Conservation (phyloP, 306 rosid species). For the Potentilla sterilis region DNA sequence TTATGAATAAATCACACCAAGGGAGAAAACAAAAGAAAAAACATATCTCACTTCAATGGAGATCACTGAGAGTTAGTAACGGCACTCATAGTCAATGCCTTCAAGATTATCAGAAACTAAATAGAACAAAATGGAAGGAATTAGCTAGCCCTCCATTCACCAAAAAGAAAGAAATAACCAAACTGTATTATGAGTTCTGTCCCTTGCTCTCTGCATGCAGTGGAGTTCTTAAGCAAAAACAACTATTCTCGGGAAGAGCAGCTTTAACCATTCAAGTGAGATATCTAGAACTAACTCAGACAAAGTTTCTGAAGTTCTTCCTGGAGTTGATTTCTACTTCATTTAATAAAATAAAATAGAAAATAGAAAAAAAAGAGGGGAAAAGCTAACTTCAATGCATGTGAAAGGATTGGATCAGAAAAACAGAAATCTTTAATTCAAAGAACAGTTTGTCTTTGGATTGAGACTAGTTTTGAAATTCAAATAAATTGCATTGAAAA, state of each 20-base stretch:
- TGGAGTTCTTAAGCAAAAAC: not conserved
- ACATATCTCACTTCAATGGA: not conserved
- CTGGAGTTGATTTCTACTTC: not conserved
- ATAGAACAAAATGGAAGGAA: not conserved
- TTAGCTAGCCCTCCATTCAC: not conserved
- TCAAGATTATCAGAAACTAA: not conserved
- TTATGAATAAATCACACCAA: not conserved
- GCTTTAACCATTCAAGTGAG: not conserved
- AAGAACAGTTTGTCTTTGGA: not conserved
- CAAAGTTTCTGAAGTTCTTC: not conserved
- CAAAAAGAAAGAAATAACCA: not conserved
- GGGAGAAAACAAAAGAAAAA: not conserved
- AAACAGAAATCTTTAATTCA: not conserved
- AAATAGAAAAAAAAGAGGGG: not conserved
- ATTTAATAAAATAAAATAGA: not conserved
- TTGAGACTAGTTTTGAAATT: not conserved
- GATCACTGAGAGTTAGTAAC: not conserved
- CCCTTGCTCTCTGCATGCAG: not conserved
- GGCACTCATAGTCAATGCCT: not conserved
- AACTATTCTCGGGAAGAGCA: not conserved
- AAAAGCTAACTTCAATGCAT: not conserved
- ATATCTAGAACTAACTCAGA: not conserved
- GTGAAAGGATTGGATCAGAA: not conserved
- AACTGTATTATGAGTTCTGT: not conserved
- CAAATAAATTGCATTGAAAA: not conserved